Base-by-base conservation (phyloP, 352 stramenopile species). In the Thalassiosira hispida region DNA sequence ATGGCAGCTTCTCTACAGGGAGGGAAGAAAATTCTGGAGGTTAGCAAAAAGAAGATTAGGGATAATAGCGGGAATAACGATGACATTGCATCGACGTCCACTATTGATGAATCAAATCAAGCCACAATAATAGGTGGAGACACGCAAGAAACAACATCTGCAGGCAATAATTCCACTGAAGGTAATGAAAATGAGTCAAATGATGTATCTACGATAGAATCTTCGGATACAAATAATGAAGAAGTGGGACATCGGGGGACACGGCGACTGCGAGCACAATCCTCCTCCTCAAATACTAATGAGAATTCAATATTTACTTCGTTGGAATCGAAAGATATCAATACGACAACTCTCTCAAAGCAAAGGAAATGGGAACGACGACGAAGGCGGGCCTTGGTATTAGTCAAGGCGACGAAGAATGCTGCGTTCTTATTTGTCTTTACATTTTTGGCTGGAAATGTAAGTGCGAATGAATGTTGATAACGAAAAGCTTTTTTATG, bases 361-460 rank as follows among this genome's bases (percentile, higher is more conserved):
- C 63, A 77, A 22, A 63, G 35, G 25, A 80, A 77, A 53, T 80
- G 77, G 77, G 35, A 42, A 47, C 60, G 70, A 31, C 46, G 77
- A 29, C 52, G 66, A 67, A 72, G 56, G 62, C 47, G 77, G 25
- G 40, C 66, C 20, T 22, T 73, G 23, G 67, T 73, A 14, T 23
- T 74, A 29, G 18, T 60, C 23, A 56, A 49, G 9, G 57, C 66
- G 23, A 16, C 55, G 8, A 79, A 84, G 33, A 84, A 66, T 74
- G 77, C 70, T 2, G 8, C 64, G 0, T 22, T 77, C 14, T 31
- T 80, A 27, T 80, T 84, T 33, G 57, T 84, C 5, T 23, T 77
- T 23, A 84, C 71, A 12, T 84, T 84, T 31, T 65, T 84, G 2
- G 52, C 66, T 11, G 77, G 77, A 22, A 84, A 84, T 60, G 27